phyloP scores from a whole-genome alignment of 257 asterid species.

The Gentiana macrophylla region DNA sequence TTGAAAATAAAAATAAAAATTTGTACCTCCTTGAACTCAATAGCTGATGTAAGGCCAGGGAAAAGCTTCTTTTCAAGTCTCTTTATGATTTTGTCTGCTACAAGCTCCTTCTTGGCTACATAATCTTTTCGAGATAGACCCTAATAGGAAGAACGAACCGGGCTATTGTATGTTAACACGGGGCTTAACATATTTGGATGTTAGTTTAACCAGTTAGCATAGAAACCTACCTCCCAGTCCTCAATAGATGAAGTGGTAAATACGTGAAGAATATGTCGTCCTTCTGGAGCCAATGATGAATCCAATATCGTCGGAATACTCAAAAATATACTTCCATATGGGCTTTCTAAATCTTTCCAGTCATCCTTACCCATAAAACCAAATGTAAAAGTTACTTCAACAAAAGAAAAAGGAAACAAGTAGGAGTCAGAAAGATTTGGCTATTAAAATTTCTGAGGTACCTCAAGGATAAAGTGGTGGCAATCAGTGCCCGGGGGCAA shows the following conservation, averaged over 20 bases:
- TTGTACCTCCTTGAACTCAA: constrained; percentile 67
- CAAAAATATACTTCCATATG: constrained; percentile 92
- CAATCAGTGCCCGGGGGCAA: constrained; percentile 87
- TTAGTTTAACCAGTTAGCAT: neutral
- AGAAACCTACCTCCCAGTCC: constrained; percentile 78
- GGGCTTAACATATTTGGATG: neutral
- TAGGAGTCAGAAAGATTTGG: neutral
- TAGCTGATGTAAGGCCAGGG: constrained; percentile 76
- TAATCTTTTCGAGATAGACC: constrained; percentile 73
- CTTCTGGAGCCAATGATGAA: constrained; percentile 84
- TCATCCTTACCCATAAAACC: constrained; percentile 42
- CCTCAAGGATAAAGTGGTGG: constrained; percentile 95
- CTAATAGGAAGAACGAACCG: constrained; percentile 25
- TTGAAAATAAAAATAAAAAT: too few relatives aligned
- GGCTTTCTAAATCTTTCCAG: constrained; percentile 64
- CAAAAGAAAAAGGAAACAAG: neutral
- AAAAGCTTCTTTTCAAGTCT: constrained; percentile 82
- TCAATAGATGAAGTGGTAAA: constrained; percentile 84
- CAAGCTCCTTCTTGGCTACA: constrained; percentile 75
- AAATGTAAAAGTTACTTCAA: constrained; percentile 10
- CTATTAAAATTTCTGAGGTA: constrained; percentile 13
- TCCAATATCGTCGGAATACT: constrained; percentile 97
- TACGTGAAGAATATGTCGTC: constrained; percentile 90
- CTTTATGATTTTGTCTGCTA: constrained; percentile 61
- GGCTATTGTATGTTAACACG: neutral